phyloP scores from a whole-genome alignment of 78 protist species.

The Chrysochromulina parva region DNA sequence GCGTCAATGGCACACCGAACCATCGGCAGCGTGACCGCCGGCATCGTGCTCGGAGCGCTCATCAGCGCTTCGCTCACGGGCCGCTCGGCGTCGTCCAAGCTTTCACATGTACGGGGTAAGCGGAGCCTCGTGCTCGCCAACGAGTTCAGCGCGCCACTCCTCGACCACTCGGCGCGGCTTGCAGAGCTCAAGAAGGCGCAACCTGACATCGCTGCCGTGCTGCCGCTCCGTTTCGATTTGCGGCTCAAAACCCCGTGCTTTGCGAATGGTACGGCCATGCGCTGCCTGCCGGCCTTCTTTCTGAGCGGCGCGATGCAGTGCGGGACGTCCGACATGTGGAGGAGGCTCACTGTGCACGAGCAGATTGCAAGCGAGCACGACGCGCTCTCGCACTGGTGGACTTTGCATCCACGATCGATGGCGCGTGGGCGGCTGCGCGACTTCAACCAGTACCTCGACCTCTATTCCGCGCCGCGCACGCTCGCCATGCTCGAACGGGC shows the following conservation, averaged over 20 bases:
- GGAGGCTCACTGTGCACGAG: not conserved
- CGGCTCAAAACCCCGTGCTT: not conserved
- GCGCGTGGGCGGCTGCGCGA: not conserved
- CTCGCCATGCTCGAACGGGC: not conserved
- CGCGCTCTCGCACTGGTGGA: constrained; percentile 20
- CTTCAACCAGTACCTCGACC: not conserved
- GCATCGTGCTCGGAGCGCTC: too few species aligned
- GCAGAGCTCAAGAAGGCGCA: not conserved
- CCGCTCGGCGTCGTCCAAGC: too few species aligned
- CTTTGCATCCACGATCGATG: not conserved
- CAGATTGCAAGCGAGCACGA: not conserved
- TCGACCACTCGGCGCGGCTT: not conserved
- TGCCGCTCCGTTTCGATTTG: not conserved
- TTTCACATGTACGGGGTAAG: too few species aligned
- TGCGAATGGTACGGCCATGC: not conserved
- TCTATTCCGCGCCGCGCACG: not conserved
- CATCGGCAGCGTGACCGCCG: too few species aligned
- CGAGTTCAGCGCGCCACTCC: too few species aligned
- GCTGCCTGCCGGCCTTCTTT: constrained; percentile 5
- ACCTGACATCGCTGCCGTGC: not conserved
- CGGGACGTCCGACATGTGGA: not conserved
- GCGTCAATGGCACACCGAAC: too few species aligned
- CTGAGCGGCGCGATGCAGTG: not conserved
- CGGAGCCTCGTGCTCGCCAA: too few species aligned
- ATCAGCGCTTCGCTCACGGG: too few species aligned